phyloP scores from a whole-genome alignment of 1,284 basidiomycete species.

The Violaceomyces palustris region DNA sequence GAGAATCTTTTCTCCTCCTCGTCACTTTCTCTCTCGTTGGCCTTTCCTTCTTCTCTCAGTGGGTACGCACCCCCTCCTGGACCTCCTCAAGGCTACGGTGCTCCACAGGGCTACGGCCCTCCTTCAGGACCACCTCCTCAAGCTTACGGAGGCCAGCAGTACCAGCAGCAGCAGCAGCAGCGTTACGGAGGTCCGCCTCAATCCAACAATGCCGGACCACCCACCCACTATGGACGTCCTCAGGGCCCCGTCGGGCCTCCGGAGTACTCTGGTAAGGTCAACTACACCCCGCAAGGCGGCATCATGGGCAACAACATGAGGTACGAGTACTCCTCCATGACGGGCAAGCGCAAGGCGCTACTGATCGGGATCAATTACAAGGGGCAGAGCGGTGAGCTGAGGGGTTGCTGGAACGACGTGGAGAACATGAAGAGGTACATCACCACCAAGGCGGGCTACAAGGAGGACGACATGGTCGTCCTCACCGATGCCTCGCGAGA shows the following conservation, averaged over 20 bases:
- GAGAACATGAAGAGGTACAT: constrained; percentile 50
- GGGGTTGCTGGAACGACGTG: constrained; percentile 52
- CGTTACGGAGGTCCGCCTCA: constrained; percentile 14
- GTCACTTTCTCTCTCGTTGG: background rate
- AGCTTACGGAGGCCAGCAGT: constrained; percentile 10
- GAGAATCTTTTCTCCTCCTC: no score
- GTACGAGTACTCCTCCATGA: constrained; percentile 50
- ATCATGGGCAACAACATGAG: constrained; percentile 38
- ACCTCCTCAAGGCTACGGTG: constrained; percentile 17
- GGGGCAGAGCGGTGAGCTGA: constrained; percentile 39
- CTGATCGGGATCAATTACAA: constrained; percentile 52
- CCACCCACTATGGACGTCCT: constrained; percentile 16
- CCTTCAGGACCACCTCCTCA: constrained; percentile 5
- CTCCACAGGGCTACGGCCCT: constrained; percentile 25
- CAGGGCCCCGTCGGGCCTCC: constrained; percentile 36
- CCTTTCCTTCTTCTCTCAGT: background rate
- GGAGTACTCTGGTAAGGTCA: constrained; percentile 37
- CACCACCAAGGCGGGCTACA: constrained; percentile 43
- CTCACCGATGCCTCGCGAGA: constrained; percentile 46
- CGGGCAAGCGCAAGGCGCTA: constrained; percentile 50
- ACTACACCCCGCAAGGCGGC: constrained; percentile 41
- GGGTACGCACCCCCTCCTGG: no score
- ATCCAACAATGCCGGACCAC: constrained; percentile 3
- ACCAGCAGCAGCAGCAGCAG: constrained; percentile 6
- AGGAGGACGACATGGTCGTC: constrained; percentile 51